phyloP scores from a whole-genome alignment of 768 basidiomycete species.

The Tulasnella sp. region DNA sequence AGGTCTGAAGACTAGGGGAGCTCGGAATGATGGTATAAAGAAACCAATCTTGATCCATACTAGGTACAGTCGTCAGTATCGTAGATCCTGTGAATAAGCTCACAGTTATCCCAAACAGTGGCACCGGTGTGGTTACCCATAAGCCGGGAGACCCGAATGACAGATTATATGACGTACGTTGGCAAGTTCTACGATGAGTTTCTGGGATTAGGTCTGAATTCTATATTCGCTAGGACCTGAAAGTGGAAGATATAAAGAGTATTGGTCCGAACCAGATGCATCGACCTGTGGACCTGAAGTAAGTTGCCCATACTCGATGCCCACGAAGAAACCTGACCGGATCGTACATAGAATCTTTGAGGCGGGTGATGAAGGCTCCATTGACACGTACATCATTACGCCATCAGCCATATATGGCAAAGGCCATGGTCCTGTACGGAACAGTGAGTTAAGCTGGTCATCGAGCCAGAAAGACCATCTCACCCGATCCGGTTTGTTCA shows the following conservation, averaged over 20 bases:
- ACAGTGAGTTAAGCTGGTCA: background rate
- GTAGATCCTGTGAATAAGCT: background rate
- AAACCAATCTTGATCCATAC: conserved; percentile 19
- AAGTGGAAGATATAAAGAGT: conserved; percentile 21
- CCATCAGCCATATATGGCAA: conserved; percentile 8
- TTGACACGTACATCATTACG: conserved; percentile 14
- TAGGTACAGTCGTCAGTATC: background rate
- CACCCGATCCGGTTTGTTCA: background rate
- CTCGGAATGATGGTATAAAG: background rate
- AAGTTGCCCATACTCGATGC: background rate
- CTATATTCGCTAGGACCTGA: conserved; percentile 20
- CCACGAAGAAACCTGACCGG: background rate
- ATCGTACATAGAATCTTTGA: background rate
- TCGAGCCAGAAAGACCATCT: background rate
- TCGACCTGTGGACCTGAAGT: conserved; percentile 23
- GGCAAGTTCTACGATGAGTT: too few species aligned
- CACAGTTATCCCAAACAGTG: background rate
- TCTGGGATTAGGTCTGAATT: too few species aligned
- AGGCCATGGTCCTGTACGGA: background rate
- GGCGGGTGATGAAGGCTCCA: conserved; percentile 6
- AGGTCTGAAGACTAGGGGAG: conserved; percentile 1
- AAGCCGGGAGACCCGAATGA: conserved; percentile 3
- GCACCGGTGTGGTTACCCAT: conserved; percentile 18
- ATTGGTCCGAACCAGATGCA: conserved; percentile 20
- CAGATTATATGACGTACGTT: conserved; percentile 22